Evolutionary conservation across 2,329 filamentous ascomycete species (phyloP).

Genomic region (Podosphaera leucotricha): DNA sequence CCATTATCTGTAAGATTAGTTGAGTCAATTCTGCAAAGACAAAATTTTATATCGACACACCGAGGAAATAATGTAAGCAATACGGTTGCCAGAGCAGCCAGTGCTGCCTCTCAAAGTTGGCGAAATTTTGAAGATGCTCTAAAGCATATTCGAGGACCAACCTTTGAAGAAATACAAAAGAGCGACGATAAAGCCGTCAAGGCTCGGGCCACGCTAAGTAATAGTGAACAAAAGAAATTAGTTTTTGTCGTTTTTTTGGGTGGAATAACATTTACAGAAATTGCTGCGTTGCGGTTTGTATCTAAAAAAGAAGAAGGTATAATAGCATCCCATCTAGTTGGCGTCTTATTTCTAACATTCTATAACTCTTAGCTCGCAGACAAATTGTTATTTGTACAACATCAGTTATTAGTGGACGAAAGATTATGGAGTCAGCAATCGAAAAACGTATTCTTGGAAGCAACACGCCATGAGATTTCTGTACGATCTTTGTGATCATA

Average conservation of each 20-base stretch:
- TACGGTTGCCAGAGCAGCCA: conserved; percentile 23
- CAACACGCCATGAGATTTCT: conserved; percentile 11
- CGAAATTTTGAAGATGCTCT: conserved; percentile 81
- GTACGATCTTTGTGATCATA: too few relatives aligned
- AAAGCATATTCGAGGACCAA: conserved; percentile 67
- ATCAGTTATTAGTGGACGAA: conserved; percentile 69
- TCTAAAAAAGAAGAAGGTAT: conserved; percentile 56
- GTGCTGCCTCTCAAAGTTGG: conserved; percentile 54
- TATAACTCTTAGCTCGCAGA: conserved; percentile 30
- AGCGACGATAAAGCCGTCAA: conserved; percentile 83
- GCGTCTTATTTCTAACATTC: not conserved
- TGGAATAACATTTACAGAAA: conserved; percentile 91
- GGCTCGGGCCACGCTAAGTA: conserved; percentile 60
- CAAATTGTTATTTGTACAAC: conserved; percentile 86
- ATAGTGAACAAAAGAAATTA: conserved; percentile 52
- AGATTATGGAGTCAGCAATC: conserved; percentile 66
- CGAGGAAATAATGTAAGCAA: conserved; percentile 31
- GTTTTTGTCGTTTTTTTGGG: conserved; percentile 93
- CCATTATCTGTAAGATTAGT: conserved; percentile 77
- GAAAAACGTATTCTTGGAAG: conserved; percentile 27
- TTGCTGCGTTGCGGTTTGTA: conserved; percentile 80
- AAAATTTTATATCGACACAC: conserved; percentile 49
- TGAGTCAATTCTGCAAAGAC: conserved; percentile 81
- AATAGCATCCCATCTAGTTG: not conserved
- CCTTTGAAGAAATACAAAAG: conserved; percentile 79